phyloP scores from a whole-genome alignment of 805 yeast genomes.

The Schwanniomyces occidentalis region DNA sequence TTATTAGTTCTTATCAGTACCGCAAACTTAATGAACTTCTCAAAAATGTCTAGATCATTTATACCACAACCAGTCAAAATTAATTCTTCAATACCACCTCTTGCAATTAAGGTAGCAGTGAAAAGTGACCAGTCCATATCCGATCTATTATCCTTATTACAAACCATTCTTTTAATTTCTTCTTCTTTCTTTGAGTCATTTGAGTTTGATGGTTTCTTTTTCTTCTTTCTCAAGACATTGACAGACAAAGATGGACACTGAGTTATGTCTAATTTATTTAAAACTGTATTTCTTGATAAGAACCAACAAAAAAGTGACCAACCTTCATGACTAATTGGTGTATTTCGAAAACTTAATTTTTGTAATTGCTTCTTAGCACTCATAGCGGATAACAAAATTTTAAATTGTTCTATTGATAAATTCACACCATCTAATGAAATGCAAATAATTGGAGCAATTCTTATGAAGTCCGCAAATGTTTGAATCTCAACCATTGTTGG shows the following conservation, averaged over 20 bases:
- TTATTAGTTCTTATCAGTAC: constrained; percentile 54
- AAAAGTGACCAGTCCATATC: constrained; percentile 83
- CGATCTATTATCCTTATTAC: constrained; percentile 57
- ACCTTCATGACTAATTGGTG: constrained; percentile 67
- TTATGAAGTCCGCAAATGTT: constrained; percentile 83
- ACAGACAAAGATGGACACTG: constrained; percentile 57
- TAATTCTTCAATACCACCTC: constrained; percentile 80
- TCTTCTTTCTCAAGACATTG: constrained; percentile 41
- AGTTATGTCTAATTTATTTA: constrained; percentile 67
- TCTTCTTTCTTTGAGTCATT: constrained; percentile 26
- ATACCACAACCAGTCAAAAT: constrained; percentile 76
- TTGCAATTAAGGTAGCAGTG: constrained; percentile 61
- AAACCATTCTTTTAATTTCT: constrained; percentile 40
- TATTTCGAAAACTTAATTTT: constrained; percentile 75
- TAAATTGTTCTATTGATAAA: constrained; percentile 73
- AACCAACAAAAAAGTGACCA: constrained; percentile 84
- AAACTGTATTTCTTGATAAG: constrained; percentile 57
- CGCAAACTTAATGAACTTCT: constrained; percentile 55
- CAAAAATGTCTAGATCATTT: constrained; percentile 54
- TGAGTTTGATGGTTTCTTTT: constrained; percentile 22
- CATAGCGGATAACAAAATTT: constrained; percentile 69
- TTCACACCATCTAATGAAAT: constrained; percentile 78
- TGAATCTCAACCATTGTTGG: constrained; percentile 88
- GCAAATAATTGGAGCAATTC: constrained; percentile 80
- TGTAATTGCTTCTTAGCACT: constrained; percentile 64